Percentiles rank a stretch among this genome's conserved stretches.
Evolutionary conservation across 768 basidiomycete genomes (phyloP).

Genomic region (Tulasnella sp.): DNA sequence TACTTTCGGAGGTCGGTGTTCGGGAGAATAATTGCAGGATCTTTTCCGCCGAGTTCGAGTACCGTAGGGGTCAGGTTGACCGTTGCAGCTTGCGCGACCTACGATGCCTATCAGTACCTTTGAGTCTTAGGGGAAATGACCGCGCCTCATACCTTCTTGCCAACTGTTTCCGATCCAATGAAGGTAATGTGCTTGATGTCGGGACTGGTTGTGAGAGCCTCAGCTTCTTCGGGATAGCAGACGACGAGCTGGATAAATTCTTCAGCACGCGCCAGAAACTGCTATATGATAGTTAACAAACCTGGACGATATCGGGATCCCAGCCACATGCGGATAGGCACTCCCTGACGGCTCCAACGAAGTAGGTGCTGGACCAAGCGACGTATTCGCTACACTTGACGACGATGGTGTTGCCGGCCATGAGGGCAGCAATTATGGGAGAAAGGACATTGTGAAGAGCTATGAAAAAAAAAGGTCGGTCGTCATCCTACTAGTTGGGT

Average conservation of each 20-base stretch:
- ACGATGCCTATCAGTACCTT: constrained; percentile 27
- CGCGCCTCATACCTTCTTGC: constrained; percentile 48
- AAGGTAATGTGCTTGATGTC: constrained; percentile 90
- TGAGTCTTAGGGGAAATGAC: not conserved
- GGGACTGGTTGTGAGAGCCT: constrained; percentile 66
- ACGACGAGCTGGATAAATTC: constrained; percentile 53
- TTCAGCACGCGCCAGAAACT: not conserved
- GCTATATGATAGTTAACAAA: constrained; percentile 25
- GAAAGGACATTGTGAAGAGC: constrained; percentile 92
- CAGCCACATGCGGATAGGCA: constrained; percentile 79
- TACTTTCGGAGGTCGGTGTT: constrained; percentile 75
- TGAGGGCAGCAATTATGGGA: constrained; percentile 83
- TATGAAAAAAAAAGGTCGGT: constrained; percentile 29
- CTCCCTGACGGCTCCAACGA: constrained; percentile 65
- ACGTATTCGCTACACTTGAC: constrained; percentile 91
- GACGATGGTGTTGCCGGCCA: constrained; percentile 83
- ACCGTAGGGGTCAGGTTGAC: constrained; percentile 84
- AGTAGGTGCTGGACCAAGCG: constrained; percentile 66
- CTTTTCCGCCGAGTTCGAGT: constrained; percentile 91
- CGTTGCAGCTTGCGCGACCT: constrained; percentile 80
- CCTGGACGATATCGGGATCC: constrained; percentile 81
- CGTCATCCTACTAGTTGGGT: not conserved
- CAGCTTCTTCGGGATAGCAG: constrained; percentile 83
- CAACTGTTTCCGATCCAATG: constrained; percentile 74
- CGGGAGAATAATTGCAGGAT: constrained; percentile 84